These are phyloP conservation scores for Ceriops decandra DNA, from an alignment of 345 rosid genomes.

Conservation along the genomic window DNA sequence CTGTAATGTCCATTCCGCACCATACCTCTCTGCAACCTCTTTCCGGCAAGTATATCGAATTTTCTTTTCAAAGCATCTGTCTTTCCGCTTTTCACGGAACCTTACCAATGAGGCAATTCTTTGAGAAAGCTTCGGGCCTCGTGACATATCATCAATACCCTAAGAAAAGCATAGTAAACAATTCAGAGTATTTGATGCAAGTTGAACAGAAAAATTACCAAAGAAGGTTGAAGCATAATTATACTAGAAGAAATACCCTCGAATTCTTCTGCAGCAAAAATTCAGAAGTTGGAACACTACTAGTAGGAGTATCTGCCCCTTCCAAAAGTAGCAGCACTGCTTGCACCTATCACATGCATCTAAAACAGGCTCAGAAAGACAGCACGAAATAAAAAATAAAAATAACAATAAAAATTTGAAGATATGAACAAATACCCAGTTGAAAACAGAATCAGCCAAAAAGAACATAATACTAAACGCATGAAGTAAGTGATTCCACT, in stretches of 20 bases:
- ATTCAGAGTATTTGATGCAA: background rate
- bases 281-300: slow-evolving; percentile 26
- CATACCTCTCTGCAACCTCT: slow-evolving; percentile 46
- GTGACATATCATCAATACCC: slow-evolving; percentile 33
- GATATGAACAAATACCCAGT: background rate
- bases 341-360: slow-evolving; percentile 36
- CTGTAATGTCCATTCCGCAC: background rate
- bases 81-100: slow-evolving; percentile 47
- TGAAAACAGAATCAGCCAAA: too few relatives aligned
- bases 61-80: slow-evolving; percentile 45
- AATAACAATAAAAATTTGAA: background rate
- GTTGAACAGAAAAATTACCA: background rate
- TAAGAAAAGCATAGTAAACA: slow-evolving; percentile 20
- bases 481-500: too few relatives aligned
- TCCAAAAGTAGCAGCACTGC: slow-evolving; percentile 38
- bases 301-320: slow-evolving; percentile 25
- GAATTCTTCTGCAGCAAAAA: slow-evolving; percentile 28
- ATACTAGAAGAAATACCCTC: slow-evolving; percentile 20
- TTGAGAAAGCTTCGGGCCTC: slow-evolving; percentile 35
- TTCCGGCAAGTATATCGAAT: slow-evolving; percentile 39
- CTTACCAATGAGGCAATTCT: slow-evolving; percentile 42
- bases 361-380: slow-evolving; percentile 10
- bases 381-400: background rate
- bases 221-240: background rate
- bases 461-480: too few relatives aligned